phyloP scores from a whole-genome alignment of 2,329 filamentous ascomycete genomes.

The Talaromyces sp. region DNA sequence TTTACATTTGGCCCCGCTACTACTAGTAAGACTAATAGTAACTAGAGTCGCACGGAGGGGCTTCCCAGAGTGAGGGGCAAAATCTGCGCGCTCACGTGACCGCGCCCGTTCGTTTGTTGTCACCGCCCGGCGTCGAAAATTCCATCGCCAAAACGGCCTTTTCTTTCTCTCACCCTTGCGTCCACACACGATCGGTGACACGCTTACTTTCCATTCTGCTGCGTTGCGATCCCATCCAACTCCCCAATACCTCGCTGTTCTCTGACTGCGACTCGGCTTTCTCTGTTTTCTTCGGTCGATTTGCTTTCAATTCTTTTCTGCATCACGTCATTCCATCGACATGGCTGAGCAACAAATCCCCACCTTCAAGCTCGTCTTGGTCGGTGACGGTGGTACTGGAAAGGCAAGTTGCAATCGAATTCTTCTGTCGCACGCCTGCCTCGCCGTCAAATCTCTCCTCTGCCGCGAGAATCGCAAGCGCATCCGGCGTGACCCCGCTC shows the following conservation, averaged over 20 bases:
- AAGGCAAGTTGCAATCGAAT: constrained; percentile 63
- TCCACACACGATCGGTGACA: constrained; percentile 18
- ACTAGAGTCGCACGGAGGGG: not conserved
- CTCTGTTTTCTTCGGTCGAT: constrained; percentile 11
- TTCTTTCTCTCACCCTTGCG: constrained; percentile 21
- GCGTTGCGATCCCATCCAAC: constrained; percentile 5
- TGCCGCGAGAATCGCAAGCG: not conserved
- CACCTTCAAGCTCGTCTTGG: constrained; percentile 99
- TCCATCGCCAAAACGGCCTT: constrained; percentile 24
- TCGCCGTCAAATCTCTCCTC: not conserved
- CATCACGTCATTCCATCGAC: constrained; percentile 21
- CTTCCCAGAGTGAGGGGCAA: constrained; percentile 11
- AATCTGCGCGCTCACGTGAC: constrained; percentile 14
- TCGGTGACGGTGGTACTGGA: constrained; percentile 98
- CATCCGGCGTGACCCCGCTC: constrained; percentile 10
- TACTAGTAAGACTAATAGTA: not conserved
- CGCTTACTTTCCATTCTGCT: constrained; percentile 5
- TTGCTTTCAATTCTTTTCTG: constrained; percentile 10
- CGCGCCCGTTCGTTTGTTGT: constrained; percentile 13
- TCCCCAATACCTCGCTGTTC: not conserved
- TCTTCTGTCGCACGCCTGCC: constrained; percentile 6
- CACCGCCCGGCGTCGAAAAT: constrained; percentile 22
- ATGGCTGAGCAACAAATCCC: constrained; percentile 64
- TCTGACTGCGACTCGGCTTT: constrained; percentile 2
- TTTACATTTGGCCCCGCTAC: not conserved